Conservation (phyloP, 2,329 filamentous ascomycete genomes). For the Aspergillus quadrilineatus region DNA sequence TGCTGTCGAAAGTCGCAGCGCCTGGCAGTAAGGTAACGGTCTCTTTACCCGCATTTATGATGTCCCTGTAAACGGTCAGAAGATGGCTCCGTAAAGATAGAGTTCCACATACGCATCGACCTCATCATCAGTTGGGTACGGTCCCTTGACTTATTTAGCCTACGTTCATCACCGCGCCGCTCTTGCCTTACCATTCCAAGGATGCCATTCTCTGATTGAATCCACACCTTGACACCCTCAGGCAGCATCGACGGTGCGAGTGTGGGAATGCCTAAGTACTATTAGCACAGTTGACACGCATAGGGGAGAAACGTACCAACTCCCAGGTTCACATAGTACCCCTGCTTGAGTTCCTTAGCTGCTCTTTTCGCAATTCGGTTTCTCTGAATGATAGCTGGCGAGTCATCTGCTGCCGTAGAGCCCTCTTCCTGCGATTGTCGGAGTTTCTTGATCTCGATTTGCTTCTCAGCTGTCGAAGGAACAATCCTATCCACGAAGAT, state of each 20-base stretch:
- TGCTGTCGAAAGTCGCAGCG: conserved; percentile 73
- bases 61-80: conserved; percentile 50
- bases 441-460: conserved; percentile 68
- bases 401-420: conserved; percentile 35
- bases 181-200: conserved; percentile 60
- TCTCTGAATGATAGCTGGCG: conserved; percentile 39
- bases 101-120: conserved; percentile 58
- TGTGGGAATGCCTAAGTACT: conserved; percentile 68
- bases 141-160: conserved; percentile 47
- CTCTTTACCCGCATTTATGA: conserved; percentile 86
- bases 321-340: conserved; percentile 37
- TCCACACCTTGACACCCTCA: conserved; percentile 68
- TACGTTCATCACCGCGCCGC: not conserved
- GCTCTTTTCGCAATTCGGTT: conserved; percentile 71
- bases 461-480: conserved; percentile 68
- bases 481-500: conserved; percentile 83
- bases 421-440: conserved; percentile 44
- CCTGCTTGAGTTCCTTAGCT: conserved; percentile 73
- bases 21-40: conserved; percentile 78
- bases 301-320: conserved; percentile 27
- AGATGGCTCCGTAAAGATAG: no score
- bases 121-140: conserved; percentile 70
- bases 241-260: conserved; percentile 77
- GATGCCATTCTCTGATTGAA: conserved; percentile 85
- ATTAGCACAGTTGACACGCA: conserved; percentile 1